Evolutionary conservation across 371 early-diverging fungal species (phyloP), one percentile per base, ranked within the genome.

Genomic region (Apophysomyces trapeziformis): DNA sequence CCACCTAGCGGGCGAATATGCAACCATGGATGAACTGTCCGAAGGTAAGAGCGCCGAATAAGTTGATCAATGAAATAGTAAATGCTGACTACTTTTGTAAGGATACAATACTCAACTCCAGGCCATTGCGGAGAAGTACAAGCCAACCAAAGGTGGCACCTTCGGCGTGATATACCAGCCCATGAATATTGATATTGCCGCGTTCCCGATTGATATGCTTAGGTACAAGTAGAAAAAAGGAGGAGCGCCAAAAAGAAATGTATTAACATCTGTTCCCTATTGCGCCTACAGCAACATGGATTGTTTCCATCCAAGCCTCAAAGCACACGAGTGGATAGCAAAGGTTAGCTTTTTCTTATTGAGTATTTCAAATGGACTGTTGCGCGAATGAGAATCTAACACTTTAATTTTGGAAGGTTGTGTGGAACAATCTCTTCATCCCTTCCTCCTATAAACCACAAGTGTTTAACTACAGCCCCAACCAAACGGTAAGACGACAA

Each of bases 241-340:
- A 41, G 41, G 13, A 41, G 13, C 4, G 11, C 11, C 8, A 13
- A 13, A 11, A 41, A 41, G 8, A 11, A 41, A 41, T 41, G 2
- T 13, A 41, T 41, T 26, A 26, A 26, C 43, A 43, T 9, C 14
- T 12, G 43, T 14, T 43, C 9, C 9, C 13, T 16, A 18, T 14
- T 47, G 1, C 18, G 13, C 47, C 0, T 47, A 3, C 9, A 68
- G 68, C 38, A 68, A 68, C n/a, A 32, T 63, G 26, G 68, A 68
- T 44, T 68, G 68, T 7, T 68, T 68, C 60, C 68, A 68, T 59
- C 68, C 68, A 5, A 61, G 58, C 32, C 46, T 56, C 4, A 63
- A 63, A 18, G 54, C 47, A 7, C 68, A 68, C 13, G 39, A 59
- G 41, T 64, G 60, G 54, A 38, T 68, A 6, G 64, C 68, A 3